Base-by-base conservation (phyloP, 257 asterid genomes). In the Nicotiana tomentosiformis region DNA sequence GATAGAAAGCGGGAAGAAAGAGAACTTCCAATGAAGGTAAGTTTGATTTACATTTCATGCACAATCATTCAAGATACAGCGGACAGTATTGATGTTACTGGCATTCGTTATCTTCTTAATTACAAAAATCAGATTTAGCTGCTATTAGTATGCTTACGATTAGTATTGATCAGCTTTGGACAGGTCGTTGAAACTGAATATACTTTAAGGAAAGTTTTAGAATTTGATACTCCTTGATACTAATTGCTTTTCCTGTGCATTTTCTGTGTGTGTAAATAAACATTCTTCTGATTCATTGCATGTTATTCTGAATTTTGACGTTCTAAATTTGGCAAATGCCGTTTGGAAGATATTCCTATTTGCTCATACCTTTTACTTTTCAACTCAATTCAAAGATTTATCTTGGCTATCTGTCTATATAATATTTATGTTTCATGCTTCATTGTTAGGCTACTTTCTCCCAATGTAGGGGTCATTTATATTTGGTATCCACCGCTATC, bases 1-100 rank as follows among this genome's bases (percentile, higher is more conserved):
- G 99, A 96, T 30, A 88, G 98, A 82, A 96, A 96, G 88, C 93
- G 99, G 61, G 99, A 96, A 62, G 99, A 96, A 67, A 91, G 98
- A 69, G 99, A 96, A 23, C 85, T 86, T 69, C 74, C 88, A 20
- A 85, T 88, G 20, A 96, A 96, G 98, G 99, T 94, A 92, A 46
- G 66, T 43, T 20, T 84, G 51, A 58, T 55, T 81, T 20, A 81
- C 46, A 29, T 29, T 16, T 56, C 62, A 81, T 81, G 78, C 83
- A 30, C 15, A 74, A 7, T 49, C 26, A 1, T 74, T 74, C 39
- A 74, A 46, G 61, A 74, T 49, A 49, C 60, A 7, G 61, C 11
- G 2, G 8, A 26, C 39, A 7, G 23, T 46, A n/a, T 23, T 49
- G 39, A 46, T 46, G 23, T 72, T 46, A 23, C 57, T 65, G 70